These are phyloP conservation scores for Westerdykella ornata DNA, from an alignment of 2,329 filamentous ascomycete genomes.

Conservation along the genomic window DNA sequence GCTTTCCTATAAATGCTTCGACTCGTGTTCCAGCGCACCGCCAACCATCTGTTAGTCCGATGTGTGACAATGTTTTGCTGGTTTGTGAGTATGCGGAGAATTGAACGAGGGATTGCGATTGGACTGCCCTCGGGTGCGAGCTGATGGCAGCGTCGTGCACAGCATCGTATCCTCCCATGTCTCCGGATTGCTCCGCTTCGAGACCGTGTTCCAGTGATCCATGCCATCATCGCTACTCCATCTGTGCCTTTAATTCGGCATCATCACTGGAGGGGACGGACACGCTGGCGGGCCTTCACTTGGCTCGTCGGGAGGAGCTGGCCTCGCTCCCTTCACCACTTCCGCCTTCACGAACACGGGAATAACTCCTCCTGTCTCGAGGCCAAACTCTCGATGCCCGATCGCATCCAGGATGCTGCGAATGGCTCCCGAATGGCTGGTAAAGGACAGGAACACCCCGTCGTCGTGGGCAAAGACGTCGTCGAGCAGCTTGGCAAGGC, in stretches of 20 bases:
- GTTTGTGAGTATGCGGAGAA: no score
- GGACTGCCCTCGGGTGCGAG: no score
- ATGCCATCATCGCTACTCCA: not conserved
- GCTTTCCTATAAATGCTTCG: no score
- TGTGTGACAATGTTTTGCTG: no score
- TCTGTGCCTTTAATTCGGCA: conserved; percentile 1
- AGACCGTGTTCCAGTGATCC: not conserved
- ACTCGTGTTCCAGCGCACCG: no score
- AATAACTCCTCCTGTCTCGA: conserved; percentile 62
- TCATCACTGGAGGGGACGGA: conserved; percentile 13
- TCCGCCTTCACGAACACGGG: conserved; percentile 59
- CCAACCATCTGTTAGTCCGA: no score
- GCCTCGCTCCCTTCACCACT: conserved; percentile 33
- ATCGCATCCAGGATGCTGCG: conserved; percentile 50
- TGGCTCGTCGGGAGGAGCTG: conserved; percentile 24
- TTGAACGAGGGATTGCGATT: no score
- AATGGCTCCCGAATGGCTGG: conserved; percentile 55
- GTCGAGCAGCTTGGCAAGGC: conserved; percentile 40
- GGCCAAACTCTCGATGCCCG: conserved; percentile 52
- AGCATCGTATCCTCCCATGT: no score
- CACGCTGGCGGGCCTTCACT: conserved; percentile 29
- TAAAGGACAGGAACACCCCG: conserved; percentile 47
- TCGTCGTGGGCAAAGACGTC: conserved; percentile 48
- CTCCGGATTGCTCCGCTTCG: no score
- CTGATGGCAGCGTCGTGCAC: no score